phyloP scores from a whole-genome alignment of 164 flowering plant species.

The Liriodendron chinense region DNA sequence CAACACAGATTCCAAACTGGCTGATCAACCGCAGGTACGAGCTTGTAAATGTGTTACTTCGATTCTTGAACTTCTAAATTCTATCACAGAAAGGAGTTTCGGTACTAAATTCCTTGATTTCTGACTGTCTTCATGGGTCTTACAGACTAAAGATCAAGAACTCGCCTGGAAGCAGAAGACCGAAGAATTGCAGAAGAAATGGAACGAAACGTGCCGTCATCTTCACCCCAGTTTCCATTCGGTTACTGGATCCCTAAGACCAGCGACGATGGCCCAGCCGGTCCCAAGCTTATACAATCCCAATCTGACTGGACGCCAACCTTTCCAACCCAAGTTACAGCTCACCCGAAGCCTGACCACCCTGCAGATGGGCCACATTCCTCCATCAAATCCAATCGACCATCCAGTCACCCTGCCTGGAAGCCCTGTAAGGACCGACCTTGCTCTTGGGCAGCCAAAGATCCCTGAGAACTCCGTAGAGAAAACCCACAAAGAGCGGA shows the following conservation, averaged over 20 bases:
- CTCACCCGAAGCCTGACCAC: constrained; percentile 33
- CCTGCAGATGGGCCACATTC: constrained; percentile 37
- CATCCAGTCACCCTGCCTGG: constrained; percentile 31
- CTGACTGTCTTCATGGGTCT: background rate
- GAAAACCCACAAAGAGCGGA: constrained; percentile 31
- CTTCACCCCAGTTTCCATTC: constrained; percentile 67
- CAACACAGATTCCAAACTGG: constrained; percentile 20
- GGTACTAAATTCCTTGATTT: background rate
- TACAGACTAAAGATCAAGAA: constrained; percentile 59
- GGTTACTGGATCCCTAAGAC: constrained; percentile 29
- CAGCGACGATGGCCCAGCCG: constrained; percentile 30
- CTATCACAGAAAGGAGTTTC: background rate
- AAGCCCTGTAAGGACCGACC: constrained; percentile 83
- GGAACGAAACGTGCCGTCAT: constrained; percentile 66
- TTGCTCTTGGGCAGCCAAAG: constrained; percentile 63
- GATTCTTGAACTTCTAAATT: background rate
- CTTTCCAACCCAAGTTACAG: constrained; percentile 50
- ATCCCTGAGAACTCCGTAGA: constrained; percentile 18
- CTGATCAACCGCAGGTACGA: constrained; percentile 46
- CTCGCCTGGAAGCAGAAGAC: constrained; percentile 49
- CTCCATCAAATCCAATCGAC: constrained; percentile 21
- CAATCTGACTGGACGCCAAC: constrained; percentile 34
- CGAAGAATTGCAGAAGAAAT: constrained; percentile 71
- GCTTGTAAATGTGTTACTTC: background rate
- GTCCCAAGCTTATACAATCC: constrained; percentile 41